Evolutionary conservation across 2,329 filamentous ascomycete species (phyloP).

Genomic region (Neofusicoccum laricinum): DNA sequence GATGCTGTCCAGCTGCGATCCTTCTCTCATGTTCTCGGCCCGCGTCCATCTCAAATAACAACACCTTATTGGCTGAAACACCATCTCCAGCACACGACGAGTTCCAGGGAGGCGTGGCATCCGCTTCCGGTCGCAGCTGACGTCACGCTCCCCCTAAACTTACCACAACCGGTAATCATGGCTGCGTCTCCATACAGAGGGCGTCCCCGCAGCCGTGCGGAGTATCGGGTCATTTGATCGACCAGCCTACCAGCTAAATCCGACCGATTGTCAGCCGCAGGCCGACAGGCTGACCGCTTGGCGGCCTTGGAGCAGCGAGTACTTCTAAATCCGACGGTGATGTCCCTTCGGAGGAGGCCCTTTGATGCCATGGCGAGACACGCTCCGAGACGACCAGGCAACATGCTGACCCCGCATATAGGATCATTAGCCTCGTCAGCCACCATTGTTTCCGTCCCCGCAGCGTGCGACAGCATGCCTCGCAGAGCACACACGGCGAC

Average conservation of each 20-base stretch:
- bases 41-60: background rate
- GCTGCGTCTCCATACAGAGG: constrained; percentile 5
- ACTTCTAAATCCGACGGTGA: background rate
- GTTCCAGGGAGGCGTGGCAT: background rate
- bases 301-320: background rate
- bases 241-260: constrained; percentile 1
- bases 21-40: background rate
- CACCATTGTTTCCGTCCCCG: background rate
- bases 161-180: background rate
- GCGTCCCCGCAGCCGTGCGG: constrained; percentile 13
- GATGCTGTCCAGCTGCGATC: background rate
- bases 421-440: constrained; percentile 2
- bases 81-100: background rate
- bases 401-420: background rate
- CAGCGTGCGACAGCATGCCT: background rate
- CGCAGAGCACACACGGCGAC: background rate
- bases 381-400: background rate
- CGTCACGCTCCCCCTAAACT: background rate
- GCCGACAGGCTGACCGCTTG: background rate
- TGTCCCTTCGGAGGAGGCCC: background rate
- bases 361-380: background rate
- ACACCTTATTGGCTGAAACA: background rate
- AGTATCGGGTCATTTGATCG: constrained; percentile 8
- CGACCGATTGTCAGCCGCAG: background rate
- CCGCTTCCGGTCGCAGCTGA: background rate